These are phyloP conservation scores for Amphicarpaea edgeworthii DNA, from an alignment of 306 rosid genomes.

Conservation along the genomic window DNA sequence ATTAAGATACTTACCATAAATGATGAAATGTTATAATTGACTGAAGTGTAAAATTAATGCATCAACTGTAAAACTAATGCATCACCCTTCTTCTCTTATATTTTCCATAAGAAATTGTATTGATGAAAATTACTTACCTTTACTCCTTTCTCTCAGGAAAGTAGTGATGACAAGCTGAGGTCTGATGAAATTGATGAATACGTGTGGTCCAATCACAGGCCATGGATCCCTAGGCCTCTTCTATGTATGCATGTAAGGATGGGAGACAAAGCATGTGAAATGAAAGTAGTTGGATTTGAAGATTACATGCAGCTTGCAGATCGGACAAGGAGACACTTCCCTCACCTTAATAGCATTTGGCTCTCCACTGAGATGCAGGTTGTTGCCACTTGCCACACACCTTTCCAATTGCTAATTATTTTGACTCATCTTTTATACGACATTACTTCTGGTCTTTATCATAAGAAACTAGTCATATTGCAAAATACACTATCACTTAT, in stretches of 20 bases:
- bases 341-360: slow-evolving; percentile 74
- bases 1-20: too few species aligned
- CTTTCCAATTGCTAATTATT: slow-evolving; percentile 1
- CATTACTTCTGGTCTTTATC: too few species aligned
- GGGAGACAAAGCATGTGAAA: slow-evolving; percentile 96
- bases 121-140: not conserved
- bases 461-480: too few species aligned
- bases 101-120: too few species aligned
- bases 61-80: too few species aligned
- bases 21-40: too few species aligned
- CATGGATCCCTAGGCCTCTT: slow-evolving; percentile 90
- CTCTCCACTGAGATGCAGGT: slow-evolving; percentile 90
- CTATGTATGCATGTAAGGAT: slow-evolving; percentile 91
- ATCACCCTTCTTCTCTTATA: too few species aligned
- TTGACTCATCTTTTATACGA: not conserved
- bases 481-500: too few species aligned
- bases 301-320: slow-evolving; percentile 79
- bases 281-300: slow-evolving; percentile 82
- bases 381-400: not conserved
- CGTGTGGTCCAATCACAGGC: slow-evolving; percentile 90
- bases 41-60: too few species aligned
- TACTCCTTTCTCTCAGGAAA: slow-evolving; percentile 52
- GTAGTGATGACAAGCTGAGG: slow-evolving; percentile 21
- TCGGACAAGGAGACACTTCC: slow-evolving; percentile 70
- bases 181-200: slow-evolving; percentile 79